Evolutionary conservation across 306 rosid species (phyloP), one percentile per base, ranked within the genome.

Genomic region (Alnus rubra): DNA sequence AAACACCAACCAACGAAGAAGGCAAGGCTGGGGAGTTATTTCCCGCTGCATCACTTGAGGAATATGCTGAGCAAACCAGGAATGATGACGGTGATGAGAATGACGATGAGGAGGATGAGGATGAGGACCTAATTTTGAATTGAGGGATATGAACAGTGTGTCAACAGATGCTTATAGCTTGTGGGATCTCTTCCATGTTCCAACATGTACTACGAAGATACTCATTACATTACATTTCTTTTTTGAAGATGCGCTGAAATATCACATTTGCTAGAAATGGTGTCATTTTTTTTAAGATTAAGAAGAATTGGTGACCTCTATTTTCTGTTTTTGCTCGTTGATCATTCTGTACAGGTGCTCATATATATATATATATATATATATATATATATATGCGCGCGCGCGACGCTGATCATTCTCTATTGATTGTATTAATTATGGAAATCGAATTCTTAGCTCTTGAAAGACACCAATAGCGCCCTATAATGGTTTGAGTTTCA

Each of bases 11-110:
- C 10, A 78, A 83, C 60, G 82, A 74, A 58, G 97, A 79, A 54
- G 84, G 77, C 54, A 82, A 88, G 88, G 97, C 74, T 72, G 89
- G 92, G 15, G 83, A 89, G 52, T 72, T 86, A 77, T 89, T 86
- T 64, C 96, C 92, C 16, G 81, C 88, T 69, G 78, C 96, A 45
- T 82, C 94, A 35, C 81, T 89, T 18, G 91, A 90, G 79, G 98
- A 84, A 52, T 81, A 88, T 75, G 94, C 93, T 53, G 86, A 68
- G 60, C 49, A 53, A 78, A 86, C 80, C 35, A 69, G 81, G 76
- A 84, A 64, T 47, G 68, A 68, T 0, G 50, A 7, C 2, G 13
- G 12, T 30, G 62, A 52, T 1, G 60, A 50, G 60, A 45, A 50
- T 1, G 33, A 42, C 33, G 81, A 48, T 69, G 83, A 12, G 62